Conservation (phyloP, 768 basidiomycete species). For the Hysterangium stoloniferum region DNA sequence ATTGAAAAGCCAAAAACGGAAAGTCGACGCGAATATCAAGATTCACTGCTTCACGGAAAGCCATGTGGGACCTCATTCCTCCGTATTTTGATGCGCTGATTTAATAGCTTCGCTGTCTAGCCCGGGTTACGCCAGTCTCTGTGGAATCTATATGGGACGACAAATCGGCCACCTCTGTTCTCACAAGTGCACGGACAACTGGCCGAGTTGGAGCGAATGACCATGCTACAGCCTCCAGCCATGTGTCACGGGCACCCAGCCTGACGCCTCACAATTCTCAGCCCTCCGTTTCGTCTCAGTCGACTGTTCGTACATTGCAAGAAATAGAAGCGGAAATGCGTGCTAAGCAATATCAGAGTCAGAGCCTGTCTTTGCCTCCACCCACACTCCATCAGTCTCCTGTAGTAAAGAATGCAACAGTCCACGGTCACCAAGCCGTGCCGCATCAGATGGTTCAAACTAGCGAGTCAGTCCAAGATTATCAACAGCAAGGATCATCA, state of each 20-base stretch:
- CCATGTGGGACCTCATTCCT: neutral
- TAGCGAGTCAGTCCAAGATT: neutral
- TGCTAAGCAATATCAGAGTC: slow-evolving; percentile 19
- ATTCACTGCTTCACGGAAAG: slow-evolving; percentile 5
- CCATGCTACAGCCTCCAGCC: slow-evolving; percentile 20
- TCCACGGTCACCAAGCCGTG: slow-evolving; percentile 13
- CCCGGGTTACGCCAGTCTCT: slow-evolving; percentile 21
- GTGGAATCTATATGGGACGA: slow-evolving; percentile 79
- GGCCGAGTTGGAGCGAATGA: slow-evolving; percentile 37
- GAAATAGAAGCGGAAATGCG: slow-evolving; percentile 84
- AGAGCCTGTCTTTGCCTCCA: slow-evolving; percentile 28
- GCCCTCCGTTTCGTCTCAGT: slow-evolving; percentile 8
- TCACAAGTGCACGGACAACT: slow-evolving; percentile 40
- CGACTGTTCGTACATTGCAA: slow-evolving; percentile 55
- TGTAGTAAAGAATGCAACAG: neutral
- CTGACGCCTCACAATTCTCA: slow-evolving; percentile 18
- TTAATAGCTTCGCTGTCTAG: neutral
- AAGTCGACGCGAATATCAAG: slow-evolving; percentile 3
- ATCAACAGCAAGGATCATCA: slow-evolving; percentile 53
- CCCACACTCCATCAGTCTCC: neutral
- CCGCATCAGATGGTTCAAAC: slow-evolving; percentile 31
- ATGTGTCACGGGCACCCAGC: slow-evolving; percentile 20
- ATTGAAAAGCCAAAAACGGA: slow-evolving; percentile 1
- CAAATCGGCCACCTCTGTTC: slow-evolving; percentile 65
- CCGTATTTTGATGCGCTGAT: neutral